Base-by-base conservation (phyloP, 768 basidiomycete genomes). In the Mycena epipterygia region DNA sequence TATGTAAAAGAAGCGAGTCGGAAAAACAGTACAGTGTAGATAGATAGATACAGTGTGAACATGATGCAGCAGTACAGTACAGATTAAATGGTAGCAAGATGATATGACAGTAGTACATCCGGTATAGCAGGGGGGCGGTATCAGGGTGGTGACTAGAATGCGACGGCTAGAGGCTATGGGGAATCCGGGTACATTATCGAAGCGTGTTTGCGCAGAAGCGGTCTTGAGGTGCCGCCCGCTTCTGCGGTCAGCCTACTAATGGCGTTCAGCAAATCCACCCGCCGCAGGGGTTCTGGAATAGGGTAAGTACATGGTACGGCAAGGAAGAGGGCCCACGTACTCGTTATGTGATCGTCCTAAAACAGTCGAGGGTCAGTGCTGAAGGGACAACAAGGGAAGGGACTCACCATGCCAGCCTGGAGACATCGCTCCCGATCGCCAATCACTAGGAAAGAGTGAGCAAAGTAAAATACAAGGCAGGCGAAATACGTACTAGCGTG, bases 401-500 rank as follows among this genome's bases (percentile, higher is more conserved):
- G 5, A 65, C 76, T 64, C 52, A 77, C 75, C 91, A 92, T 91
- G 64, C 91, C 91, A n/a, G 91, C 92, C 77, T 91, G 87, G 77
- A 93, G 80, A 76, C 91, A 93, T 69, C 92, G 84, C 77, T 93
- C 92, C 52, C 92, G 85, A 75, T 93, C 92, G 74, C 96, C 96
- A 75, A 96, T 95, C 96, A 97, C 94, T 95, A 71, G 16, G 8
- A 63, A 42, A 19, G 21, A 12, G 33, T 27, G 14, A 37, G 37
- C 60, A 33, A 48, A 65, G 63, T 19, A 42, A 16, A 19, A 9
- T 9, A 11, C n/a, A 17, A 16, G 27, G 41, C 25, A 5, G 46
- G 56, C n/a, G 49, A 48, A n/a, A 46, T 14, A 92, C 94, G 76
- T 73, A 95, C 94, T 98, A 57, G 97, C 97, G 81, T 99, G 97